phyloP scores from a whole-genome alignment of 2,329 filamentous ascomycete species.

The Cercospora sesami region DNA sequence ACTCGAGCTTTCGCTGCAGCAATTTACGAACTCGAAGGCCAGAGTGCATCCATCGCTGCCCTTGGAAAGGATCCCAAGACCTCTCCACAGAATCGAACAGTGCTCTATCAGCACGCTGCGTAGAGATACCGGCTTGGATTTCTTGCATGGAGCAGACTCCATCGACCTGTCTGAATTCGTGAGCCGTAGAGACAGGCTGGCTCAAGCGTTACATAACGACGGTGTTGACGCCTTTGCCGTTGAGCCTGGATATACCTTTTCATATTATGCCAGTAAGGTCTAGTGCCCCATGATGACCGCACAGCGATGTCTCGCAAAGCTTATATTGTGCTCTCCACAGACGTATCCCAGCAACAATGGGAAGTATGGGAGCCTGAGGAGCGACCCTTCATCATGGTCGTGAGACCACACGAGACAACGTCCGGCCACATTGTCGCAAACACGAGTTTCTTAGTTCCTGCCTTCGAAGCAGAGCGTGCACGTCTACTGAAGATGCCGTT shows the following conservation, averaged over 20 bases:
- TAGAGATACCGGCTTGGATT: conserved; percentile 47
- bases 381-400: conserved; percentile 60
- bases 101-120: conserved; percentile 58
- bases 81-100: conserved; percentile 39
- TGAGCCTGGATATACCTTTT: conserved; percentile 65
- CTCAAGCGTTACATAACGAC: conserved; percentile 54
- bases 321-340: conserved; percentile 36
- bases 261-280: conserved; percentile 53
- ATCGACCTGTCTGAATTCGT: conserved; percentile 56
- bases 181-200: conserved; percentile 57
- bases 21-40: not conserved
- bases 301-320: not conserved
- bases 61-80: conserved; percentile 16
- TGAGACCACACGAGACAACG: conserved; percentile 49
- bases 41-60: conserved; percentile 7
- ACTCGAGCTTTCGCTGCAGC: not conserved
- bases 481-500: conserved; percentile 60
- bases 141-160: conserved; percentile 52
- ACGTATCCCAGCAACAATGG: conserved; percentile 54
- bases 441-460: conserved; percentile 60
- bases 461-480: conserved; percentile 62
- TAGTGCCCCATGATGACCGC: not conserved
- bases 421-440: conserved; percentile 49
- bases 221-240: conserved; percentile 60
- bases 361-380: conserved; percentile 65